phyloP scores from a whole-genome alignment of 345 rosid species.

The Litchi chinensis region DNA sequence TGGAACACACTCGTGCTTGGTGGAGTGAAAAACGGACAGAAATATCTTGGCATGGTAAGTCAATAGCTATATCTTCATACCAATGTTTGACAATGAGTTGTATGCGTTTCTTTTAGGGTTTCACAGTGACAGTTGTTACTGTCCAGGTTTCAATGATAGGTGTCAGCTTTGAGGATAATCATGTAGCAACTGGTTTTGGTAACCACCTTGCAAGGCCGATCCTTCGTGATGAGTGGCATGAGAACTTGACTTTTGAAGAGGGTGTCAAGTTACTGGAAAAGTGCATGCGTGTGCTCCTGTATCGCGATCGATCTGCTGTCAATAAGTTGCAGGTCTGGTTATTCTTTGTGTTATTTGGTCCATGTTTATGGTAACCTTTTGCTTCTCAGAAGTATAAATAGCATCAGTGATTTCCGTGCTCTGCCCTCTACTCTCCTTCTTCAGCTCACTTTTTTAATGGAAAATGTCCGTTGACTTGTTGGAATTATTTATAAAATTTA shows the following conservation, averaged over 20 bases:
- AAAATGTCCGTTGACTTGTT: background rate
- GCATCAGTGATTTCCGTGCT: background rate
- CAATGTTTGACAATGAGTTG: background rate
- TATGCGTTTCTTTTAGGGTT: conserved; percentile 8
- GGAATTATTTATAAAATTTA: background rate
- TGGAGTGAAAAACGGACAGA: conserved; percentile 91
- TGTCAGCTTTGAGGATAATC: conserved; percentile 87
- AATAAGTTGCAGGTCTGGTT: conserved; percentile 90
- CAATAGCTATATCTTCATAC: background rate
- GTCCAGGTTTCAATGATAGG: conserved; percentile 90
- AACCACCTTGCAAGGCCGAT: conserved; percentile 96
- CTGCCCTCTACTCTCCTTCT: background rate
- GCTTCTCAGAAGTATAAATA: background rate
- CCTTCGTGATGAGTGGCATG: conserved; percentile 95
- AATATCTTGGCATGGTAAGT: conserved; percentile 88
- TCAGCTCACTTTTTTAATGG: background rate
- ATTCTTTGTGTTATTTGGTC: background rate
- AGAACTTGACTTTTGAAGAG: conserved; percentile 85
- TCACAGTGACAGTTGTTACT: conserved; percentile 5
- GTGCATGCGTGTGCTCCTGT: conserved; percentile 95
- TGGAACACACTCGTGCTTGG: conserved; percentile 99
- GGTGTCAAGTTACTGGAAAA: conserved; percentile 92
- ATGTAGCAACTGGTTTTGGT: conserved; percentile 96
- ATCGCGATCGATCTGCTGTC: conserved; percentile 96
- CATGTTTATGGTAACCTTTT: background rate